These are phyloP conservation scores for Sporothrix mexicana DNA, from an alignment of 2,329 filamentous ascomycete species.

Conservation along the genomic window DNA sequence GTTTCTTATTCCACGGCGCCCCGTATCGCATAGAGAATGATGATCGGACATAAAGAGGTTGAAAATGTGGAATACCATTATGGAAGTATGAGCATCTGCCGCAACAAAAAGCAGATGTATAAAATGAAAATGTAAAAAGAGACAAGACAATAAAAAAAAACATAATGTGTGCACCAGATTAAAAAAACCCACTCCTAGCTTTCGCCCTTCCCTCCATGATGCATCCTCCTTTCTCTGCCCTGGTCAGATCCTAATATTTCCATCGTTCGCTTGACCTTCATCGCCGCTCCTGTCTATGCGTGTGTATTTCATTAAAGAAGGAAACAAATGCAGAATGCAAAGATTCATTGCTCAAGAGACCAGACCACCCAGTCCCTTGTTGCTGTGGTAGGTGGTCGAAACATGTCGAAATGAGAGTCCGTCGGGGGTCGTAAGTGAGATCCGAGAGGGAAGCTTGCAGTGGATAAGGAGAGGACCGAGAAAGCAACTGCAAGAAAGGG, in stretches of 20 bases:
- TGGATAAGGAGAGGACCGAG: too few species aligned
- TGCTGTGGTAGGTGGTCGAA: too few species aligned
- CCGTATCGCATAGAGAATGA: neutral
- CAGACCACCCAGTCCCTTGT: too few species aligned
- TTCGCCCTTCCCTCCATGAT: neutral
- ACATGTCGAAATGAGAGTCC: neutral
- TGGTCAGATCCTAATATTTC: neutral
- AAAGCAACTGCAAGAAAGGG: too few species aligned
- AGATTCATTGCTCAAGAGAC: neutral
- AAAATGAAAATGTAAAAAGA: neutral
- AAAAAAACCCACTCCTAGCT: neutral
- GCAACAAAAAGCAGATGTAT: constrained; percentile 18
- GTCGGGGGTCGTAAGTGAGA: neutral
- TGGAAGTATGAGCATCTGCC: neutral
- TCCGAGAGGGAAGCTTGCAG: too few species aligned
- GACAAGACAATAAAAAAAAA: neutral
- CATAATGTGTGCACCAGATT: constrained; percentile 16
- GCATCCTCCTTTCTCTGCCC: neutral
- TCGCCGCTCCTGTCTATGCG: neutral
- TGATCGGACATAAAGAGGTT: too few species aligned
- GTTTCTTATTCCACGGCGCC: too few species aligned
- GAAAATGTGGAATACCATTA: constrained; percentile 14
- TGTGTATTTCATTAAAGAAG: neutral
- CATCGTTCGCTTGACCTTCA: neutral
- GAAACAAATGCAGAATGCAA: neutral